A percentile compares a stretch with the other conserved stretches of the same genome.
Evolutionary conservation across 2,329 filamentous ascomycete genomes (phyloP).

Genomic region (Monosporascus sp.): DNA sequence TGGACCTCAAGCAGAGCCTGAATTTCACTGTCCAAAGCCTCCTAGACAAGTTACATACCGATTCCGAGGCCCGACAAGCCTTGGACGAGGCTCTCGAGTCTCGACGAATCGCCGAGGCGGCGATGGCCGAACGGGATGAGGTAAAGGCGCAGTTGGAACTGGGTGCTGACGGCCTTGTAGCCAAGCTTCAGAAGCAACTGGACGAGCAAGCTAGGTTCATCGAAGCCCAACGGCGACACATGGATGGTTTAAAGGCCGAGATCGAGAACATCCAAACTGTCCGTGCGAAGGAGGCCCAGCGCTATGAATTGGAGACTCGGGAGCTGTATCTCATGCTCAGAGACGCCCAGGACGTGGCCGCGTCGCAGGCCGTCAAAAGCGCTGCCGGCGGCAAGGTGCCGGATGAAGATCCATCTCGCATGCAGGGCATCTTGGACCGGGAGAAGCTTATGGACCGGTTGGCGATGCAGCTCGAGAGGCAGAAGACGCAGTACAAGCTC

Average conservation of each 20-base stretch:
- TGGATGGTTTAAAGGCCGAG: conserved; percentile 83
- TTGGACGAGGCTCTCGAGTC: conserved; percentile 88
- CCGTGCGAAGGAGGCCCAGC: conserved; percentile 83
- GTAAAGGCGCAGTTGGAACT: conserved; percentile 83
- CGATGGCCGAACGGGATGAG: conserved; percentile 94
- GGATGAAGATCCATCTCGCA: conserved; percentile 65
- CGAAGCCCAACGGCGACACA: conserved; percentile 79
- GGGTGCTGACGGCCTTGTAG: conserved; percentile 88
- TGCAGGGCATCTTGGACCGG: conserved; percentile 90
- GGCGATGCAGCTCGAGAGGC: conserved; percentile 90
- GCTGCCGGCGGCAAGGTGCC: conserved; percentile 47
- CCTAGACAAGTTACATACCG: conserved; percentile 91
- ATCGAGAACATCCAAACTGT: conserved; percentile 80
- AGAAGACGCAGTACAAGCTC: conserved; percentile 96
- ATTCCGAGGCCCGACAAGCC: conserved; percentile 87
- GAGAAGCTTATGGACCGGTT: conserved; percentile 89
- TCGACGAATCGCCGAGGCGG: conserved; percentile 88
- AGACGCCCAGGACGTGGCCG: conserved; percentile 93
- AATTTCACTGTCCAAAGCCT: conserved; percentile 96
- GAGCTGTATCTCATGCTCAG: conserved; percentile 97
- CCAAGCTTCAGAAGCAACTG: conserved; percentile 88
- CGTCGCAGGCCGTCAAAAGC: conserved; percentile 67
- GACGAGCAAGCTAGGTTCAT: conserved; percentile 90
- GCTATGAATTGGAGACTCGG: conserved; percentile 91
- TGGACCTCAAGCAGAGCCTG: conserved; percentile 95